These are phyloP conservation scores for Amanita rimosa DNA, from an alignment of 768 basidiomycete species.

Conservation along the genomic window DNA sequence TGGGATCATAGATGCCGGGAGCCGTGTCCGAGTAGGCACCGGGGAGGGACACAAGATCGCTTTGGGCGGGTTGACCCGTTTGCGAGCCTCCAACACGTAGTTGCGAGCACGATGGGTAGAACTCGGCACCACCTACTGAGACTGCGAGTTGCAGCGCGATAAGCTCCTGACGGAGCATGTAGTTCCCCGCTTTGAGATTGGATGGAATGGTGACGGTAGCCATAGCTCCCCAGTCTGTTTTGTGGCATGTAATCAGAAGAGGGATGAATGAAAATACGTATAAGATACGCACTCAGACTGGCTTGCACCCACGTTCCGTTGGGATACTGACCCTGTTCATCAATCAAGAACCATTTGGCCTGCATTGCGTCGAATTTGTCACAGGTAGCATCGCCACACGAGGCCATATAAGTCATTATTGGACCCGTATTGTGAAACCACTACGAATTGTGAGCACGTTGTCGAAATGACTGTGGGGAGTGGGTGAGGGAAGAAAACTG, in stretches of 20 bases:
- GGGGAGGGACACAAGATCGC: conserved; percentile 53
- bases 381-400: conserved; percentile 32
- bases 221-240: conserved; percentile 27
- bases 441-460: not conserved
- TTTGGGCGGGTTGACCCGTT: conserved; percentile 30
- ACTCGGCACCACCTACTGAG: conserved; percentile 57
- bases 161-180: conserved; percentile 72
- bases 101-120: conserved; percentile 66
- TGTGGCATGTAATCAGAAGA: not conserved
- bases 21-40: conserved; percentile 64
- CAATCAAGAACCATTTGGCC: conserved; percentile 47
- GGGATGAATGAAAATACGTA: not conserved
- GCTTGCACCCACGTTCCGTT: conserved; percentile 11
- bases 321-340: conserved; percentile 23
- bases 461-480: not conserved
- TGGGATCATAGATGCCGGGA: conserved; percentile 41
- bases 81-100: conserved; percentile 43
- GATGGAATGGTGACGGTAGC: conserved; percentile 33
- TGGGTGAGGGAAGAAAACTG: not conserved
- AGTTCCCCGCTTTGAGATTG: conserved; percentile 54
- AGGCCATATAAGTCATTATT: conserved; percentile 25
- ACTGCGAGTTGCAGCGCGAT: conserved; percentile 63
- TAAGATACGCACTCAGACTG: not conserved
- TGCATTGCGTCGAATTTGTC: conserved; percentile 28
- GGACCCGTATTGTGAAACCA: conserved; percentile 21